These are phyloP conservation scores for Cystobasidium tubakii DNA, from an alignment of 768 basidiomycete genomes.

Conservation along the genomic window DNA sequence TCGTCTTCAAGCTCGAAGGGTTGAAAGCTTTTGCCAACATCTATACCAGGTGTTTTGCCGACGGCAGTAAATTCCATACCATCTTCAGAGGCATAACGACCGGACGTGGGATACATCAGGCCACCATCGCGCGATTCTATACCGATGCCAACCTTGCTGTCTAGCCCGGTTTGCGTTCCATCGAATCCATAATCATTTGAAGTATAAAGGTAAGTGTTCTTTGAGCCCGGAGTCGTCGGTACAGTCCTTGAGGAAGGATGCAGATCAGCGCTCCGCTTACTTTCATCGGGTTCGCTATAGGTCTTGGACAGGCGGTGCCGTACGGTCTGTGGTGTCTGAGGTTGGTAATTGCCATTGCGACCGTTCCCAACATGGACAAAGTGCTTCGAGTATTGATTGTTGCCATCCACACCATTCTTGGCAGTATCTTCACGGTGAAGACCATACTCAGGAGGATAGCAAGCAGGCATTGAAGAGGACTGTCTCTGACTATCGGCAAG, in stretches of 20 bases:
- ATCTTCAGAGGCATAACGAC: background rate
- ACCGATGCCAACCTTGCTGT: conserved; percentile 13
- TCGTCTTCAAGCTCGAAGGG: conserved; percentile 52
- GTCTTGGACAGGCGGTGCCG: background rate
- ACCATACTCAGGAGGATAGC: conserved; percentile 25
- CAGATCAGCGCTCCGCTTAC: background rate
- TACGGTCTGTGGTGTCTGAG: background rate
- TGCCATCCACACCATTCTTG: background rate
- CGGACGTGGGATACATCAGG: background rate
- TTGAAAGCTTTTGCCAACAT: conserved; percentile 5
- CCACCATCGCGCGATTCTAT: conserved; percentile 15
- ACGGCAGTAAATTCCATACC: conserved; percentile 1
- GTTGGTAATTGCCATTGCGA: background rate
- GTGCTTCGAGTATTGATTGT: background rate
- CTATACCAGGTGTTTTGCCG: background rate
- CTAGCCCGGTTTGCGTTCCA: background rate
- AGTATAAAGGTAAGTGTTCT: background rate
- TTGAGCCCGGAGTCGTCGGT: background rate
- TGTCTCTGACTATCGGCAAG: conserved; percentile 17
- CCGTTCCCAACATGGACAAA: background rate
- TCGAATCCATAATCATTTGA: background rate
- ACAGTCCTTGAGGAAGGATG: background rate
- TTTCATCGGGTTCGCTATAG: background rate
- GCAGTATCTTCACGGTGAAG: background rate
- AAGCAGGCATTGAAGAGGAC: background rate